A percentile compares a stretch with the other conserved stretches of the same genome.
Conservation (phyloP, 2,329 filamentous ascomycete species). For the Arthrobotrys musiformis region DNA sequence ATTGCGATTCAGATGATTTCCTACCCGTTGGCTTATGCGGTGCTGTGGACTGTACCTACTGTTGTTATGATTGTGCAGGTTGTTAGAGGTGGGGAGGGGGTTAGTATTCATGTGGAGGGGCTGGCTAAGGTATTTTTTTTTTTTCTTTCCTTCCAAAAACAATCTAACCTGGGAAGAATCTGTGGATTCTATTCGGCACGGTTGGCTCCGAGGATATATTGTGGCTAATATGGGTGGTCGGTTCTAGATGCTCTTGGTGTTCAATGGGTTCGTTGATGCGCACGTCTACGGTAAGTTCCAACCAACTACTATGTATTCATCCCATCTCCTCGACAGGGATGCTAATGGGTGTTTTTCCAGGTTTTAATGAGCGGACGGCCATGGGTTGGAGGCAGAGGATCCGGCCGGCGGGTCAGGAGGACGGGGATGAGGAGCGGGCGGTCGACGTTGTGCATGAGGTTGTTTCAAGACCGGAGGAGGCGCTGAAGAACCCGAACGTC, state of each 20-base stretch:
- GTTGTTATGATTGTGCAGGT: slow-evolving; percentile 50
- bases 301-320: too few relatives aligned
- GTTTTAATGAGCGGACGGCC: slow-evolving; percentile 48
- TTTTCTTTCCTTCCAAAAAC: background rate
- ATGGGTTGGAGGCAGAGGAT: slow-evolving; percentile 47
- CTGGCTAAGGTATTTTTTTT: slow-evolving; percentile 39
- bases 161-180: too few relatives aligned
- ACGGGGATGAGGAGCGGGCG: slow-evolving; percentile 5
- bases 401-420: slow-evolving; percentile 5
- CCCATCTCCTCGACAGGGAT: slow-evolving; percentile 21
- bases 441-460: slow-evolving; percentile 26
- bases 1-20: slow-evolving; percentile 52
- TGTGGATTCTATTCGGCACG: slow-evolving; percentile 21
- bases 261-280: slow-evolving; percentile 52
- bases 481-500: slow-evolving; percentile 30
- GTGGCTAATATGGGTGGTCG: slow-evolving; percentile 39
- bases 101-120: slow-evolving; percentile 45
- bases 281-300: slow-evolving; percentile 44
- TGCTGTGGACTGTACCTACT: slow-evolving; percentile 49
- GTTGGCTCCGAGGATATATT: slow-evolving; percentile 50
- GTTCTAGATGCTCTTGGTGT: slow-evolving; percentile 46
- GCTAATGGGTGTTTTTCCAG: slow-evolving; percentile 33
- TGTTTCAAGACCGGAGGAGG: slow-evolving; percentile 33
- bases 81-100: slow-evolving; percentile 17
- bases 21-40: slow-evolving; percentile 38